These are phyloP conservation scores for Komagataella ulmi DNA, from an alignment of 805 yeast species.

Conservation along the genomic window DNA sequence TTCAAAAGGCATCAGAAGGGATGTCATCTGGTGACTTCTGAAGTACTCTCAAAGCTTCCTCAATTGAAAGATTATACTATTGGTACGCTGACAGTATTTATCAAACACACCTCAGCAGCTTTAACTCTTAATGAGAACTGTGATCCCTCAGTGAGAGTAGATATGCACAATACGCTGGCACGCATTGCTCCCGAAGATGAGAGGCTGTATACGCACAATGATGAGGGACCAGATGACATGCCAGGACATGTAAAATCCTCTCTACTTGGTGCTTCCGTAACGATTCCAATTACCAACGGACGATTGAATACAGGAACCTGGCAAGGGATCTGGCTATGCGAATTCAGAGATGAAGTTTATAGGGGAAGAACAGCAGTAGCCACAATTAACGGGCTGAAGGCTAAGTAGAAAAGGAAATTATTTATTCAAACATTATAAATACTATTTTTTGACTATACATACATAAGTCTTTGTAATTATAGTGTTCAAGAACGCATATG, in stretches of 20 bases:
- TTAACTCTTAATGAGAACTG: slow-evolving; percentile 67
- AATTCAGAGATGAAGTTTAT: slow-evolving; percentile 55
- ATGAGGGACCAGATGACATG: slow-evolving; percentile 79
- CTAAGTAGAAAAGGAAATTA: slow-evolving; percentile 2
- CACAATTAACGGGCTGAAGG: slow-evolving; percentile 51
- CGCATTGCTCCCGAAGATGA: slow-evolving; percentile 55
- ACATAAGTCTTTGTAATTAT: not conserved
- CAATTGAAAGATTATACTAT: slow-evolving; percentile 44
- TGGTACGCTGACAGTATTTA: slow-evolving; percentile 52
- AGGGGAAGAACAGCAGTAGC: slow-evolving; percentile 49
- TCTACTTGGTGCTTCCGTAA: slow-evolving; percentile 47
- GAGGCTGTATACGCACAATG: slow-evolving; percentile 41
- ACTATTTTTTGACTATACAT: not conserved
- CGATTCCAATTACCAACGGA: slow-evolving; percentile 62
- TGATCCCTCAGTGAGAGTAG: slow-evolving; percentile 66
- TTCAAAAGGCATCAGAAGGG: slow-evolving; percentile 51
- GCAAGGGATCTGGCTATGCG: slow-evolving; percentile 75
- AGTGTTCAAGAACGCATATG: not conserved
- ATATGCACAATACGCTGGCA: slow-evolving; percentile 52
- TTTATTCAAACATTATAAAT: not conserved
- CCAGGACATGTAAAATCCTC: slow-evolving; percentile 66
- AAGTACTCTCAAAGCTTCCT: slow-evolving; percentile 41
- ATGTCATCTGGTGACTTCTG: slow-evolving; percentile 59
- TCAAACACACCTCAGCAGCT: slow-evolving; percentile 75
- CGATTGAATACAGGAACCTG: slow-evolving; percentile 63